Evolutionary conservation across 495 filamentous ascomycete species (phyloP).

Genomic region (Neurospora cerealis): DNA sequence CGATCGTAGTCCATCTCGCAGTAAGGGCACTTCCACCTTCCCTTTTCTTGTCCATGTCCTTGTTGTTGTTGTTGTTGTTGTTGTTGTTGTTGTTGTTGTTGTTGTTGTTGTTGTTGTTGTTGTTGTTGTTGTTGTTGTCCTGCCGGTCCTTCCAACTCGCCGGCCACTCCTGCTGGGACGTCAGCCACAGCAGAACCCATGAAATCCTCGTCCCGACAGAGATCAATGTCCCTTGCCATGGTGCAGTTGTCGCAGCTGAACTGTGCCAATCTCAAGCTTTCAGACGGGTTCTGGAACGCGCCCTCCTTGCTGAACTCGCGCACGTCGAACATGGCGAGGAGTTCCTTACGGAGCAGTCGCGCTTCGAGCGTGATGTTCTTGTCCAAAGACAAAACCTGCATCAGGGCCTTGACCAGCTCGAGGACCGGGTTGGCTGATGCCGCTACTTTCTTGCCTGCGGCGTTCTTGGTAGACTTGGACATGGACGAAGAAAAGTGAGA

Average conservation of each 20-base stretch:
- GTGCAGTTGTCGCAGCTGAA: conserved; percentile 83
- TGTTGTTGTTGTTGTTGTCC: not conserved
- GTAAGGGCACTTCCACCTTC: conserved; percentile 66
- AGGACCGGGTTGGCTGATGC: conserved; percentile 65
- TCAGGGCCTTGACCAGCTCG: conserved; percentile 81
- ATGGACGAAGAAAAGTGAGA: conserved; percentile 5
- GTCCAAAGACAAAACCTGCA: conserved; percentile 82
- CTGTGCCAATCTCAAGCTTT: conserved; percentile 59
- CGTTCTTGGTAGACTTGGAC: not conserved
- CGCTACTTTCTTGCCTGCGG: conserved; percentile 8
- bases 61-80: not conserved
- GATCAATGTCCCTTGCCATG: conserved; percentile 76
- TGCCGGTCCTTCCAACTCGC: conserved; percentile 9
- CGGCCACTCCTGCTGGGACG: conserved; percentile 1
- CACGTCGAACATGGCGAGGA: conserved; percentile 83
- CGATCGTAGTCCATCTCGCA: conserved; percentile 69
- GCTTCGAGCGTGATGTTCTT: conserved; percentile 80
- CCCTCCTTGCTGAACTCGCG: conserved; percentile 87
- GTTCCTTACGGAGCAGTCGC: conserved; percentile 74
- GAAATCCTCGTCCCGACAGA: conserved; percentile 86
- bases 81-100: not conserved
- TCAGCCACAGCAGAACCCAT: conserved; percentile 32
- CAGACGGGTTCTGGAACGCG: conserved; percentile 76
- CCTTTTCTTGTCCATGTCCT: conserved; percentile 22
- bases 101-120: not conserved